Percentiles rank a stretch among this genome's conserved stretches.
Conservation (phyloP, 306 rosid species). For the Comarum palustre region DNA sequence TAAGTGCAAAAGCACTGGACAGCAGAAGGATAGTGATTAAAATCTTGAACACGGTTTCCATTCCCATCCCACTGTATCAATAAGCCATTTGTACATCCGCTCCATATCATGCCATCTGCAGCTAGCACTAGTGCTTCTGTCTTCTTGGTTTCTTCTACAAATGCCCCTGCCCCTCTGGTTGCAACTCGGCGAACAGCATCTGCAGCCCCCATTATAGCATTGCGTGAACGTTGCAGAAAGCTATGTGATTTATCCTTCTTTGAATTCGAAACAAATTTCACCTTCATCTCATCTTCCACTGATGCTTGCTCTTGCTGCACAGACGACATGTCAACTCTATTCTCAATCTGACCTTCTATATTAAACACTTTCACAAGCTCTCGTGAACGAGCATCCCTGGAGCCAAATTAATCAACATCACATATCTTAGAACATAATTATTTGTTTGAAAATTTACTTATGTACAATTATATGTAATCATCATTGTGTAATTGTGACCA, state of each 20-base stretch:
- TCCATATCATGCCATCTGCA: conserved; percentile 89
- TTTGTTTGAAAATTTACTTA: neutral
- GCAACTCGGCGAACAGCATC: conserved; percentile 97
- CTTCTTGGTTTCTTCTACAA: conserved; percentile 76
- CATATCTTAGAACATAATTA: neutral
- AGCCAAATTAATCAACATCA: conserved; percentile 11
- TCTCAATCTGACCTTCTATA: conserved; percentile 83
- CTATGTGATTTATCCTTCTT: conserved; percentile 91
- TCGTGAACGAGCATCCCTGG: conserved; percentile 90
- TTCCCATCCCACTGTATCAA: conserved; percentile 89
- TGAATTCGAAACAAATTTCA: conserved; percentile 62
- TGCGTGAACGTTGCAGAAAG: conserved; percentile 84
- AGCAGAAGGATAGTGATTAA: conserved; percentile 64
- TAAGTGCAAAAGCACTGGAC: conserved; percentile 82
- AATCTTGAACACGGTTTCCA: conserved; percentile 81
- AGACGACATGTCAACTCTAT: conserved; percentile 70
- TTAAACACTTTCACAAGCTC: conserved; percentile 90
- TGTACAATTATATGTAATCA: neutral
- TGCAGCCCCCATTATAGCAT: conserved; percentile 96
- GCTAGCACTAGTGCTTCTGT: conserved; percentile 72
- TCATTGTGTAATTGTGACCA: neutral
- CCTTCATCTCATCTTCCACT: conserved; percentile 78
- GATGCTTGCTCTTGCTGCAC: conserved; percentile 74
- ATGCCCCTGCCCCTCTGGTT: conserved; percentile 89
- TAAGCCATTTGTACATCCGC: conserved; percentile 90